phyloP scores from a whole-genome alignment of 352 stramenopile species.

The Pelagophyceae sp. region DNA sequence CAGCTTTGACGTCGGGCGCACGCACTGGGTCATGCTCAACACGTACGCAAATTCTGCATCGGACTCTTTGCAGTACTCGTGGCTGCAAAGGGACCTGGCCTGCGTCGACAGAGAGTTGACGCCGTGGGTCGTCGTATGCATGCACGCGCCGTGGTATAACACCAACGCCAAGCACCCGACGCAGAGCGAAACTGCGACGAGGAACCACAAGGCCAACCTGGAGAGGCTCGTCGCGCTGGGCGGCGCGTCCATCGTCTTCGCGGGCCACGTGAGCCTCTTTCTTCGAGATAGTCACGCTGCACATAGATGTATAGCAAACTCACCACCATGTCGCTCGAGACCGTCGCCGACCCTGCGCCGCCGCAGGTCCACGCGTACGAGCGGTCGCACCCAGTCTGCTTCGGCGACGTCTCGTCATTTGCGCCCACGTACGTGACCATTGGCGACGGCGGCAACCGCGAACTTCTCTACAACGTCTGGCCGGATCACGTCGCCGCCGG shows the following conservation, averaged over 20 bases:
- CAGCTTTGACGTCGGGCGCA: conserved; percentile 65
- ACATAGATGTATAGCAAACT: no score
- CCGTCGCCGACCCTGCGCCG: no score
- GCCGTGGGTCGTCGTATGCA: conserved; percentile 80
- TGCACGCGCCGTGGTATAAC: conserved; percentile 85
- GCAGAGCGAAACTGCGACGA: conserved; percentile 37
- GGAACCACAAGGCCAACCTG: conserved; percentile 57
- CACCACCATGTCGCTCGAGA: no score
- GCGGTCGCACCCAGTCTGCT: conserved; percentile 52
- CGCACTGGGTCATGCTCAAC: conserved; percentile 75
- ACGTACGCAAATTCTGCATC: conserved; percentile 67
- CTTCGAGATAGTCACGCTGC: no score
- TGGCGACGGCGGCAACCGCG: conserved; percentile 76
- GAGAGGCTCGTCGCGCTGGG: conserved; percentile 76
- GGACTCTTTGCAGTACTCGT: conserved; percentile 70
- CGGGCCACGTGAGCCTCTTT: no score
- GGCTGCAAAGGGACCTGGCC: conserved; percentile 66
- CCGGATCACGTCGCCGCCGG: conserved; percentile 32
- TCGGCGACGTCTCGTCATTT: conserved; percentile 51
- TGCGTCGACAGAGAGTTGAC: conserved; percentile 68
- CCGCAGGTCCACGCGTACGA: conserved; percentile 91
- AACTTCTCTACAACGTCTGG: conserved; percentile 48
- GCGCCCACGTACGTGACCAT: conserved; percentile 82
- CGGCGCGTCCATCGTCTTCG: conserved; percentile 72
- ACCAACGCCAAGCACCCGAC: conserved; percentile 77